Evolutionary conservation across 495 filamentous ascomycete genomes (phyloP).

Genomic region (Penicillium odoratum): DNA sequence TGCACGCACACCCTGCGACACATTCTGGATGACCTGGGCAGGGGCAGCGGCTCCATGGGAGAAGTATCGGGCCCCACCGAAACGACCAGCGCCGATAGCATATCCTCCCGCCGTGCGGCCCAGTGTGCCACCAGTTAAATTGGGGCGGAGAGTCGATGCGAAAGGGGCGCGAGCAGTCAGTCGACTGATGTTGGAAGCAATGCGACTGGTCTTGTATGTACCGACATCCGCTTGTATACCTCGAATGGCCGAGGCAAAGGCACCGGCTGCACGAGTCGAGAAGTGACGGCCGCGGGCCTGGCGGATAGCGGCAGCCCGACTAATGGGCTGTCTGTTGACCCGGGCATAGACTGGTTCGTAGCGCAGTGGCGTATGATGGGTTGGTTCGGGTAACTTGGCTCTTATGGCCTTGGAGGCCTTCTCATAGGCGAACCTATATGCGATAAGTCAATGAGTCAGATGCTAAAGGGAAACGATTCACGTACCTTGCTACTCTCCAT

Average conservation of each 20-base stretch:
- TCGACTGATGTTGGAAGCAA: conserved; percentile 64
- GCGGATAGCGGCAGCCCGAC: conserved; percentile 68
- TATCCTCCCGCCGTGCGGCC: conserved; percentile 87
- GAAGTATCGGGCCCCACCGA: conserved; percentile 80
- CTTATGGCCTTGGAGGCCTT: conserved; percentile 63
- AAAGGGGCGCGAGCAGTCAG: conserved; percentile 79
- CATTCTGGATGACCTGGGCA: conserved; percentile 91
- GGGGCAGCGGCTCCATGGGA: conserved; percentile 81
- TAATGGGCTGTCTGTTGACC: conserved; percentile 65
- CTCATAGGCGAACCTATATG: conserved; percentile 59
- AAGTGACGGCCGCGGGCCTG: conserved; percentile 74
- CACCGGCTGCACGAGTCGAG: conserved; percentile 64
- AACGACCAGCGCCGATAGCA: conserved; percentile 64
- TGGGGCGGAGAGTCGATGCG: conserved; percentile 85
- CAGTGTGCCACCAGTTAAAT: conserved; percentile 85
- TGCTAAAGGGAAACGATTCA: background rate
- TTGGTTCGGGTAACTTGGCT: conserved; percentile 57
- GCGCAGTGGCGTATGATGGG: conserved; percentile 40
- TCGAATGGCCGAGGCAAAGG: conserved; percentile 59
- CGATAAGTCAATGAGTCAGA: conserved; percentile 26
- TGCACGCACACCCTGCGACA: conserved; percentile 83
- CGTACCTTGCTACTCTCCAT: conserved; percentile 64
- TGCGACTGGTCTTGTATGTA: conserved; percentile 63
- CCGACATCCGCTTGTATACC: conserved; percentile 60
- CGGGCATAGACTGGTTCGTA: conserved; percentile 56